Percentiles rank a stretch among this genome's conserved stretches.
Evolutionary conservation across 129 eudicot genomes (phyloP).

Genomic region (Saposhnikovia divaricata): DNA sequence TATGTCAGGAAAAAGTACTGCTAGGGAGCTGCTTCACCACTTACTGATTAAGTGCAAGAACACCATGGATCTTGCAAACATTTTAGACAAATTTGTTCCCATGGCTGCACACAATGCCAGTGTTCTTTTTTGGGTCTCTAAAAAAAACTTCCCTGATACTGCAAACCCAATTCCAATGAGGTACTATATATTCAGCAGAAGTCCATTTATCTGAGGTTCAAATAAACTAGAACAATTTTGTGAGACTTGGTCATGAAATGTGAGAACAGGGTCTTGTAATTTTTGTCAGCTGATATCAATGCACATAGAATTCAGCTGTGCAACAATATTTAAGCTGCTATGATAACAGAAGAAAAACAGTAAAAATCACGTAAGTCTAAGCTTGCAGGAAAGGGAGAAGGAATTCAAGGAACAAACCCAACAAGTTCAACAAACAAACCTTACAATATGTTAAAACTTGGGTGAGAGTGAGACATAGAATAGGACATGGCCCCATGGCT

Average conservation of each 20-base stretch:
- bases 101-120: neutral
- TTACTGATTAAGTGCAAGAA: neutral
- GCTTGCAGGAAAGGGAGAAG: neutral
- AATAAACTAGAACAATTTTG: neutral
- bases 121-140: neutral
- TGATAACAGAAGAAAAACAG: no score
- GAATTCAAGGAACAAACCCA: neutral
- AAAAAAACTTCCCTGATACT: neutral
- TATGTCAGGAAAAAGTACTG: neutral
- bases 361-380: no score
- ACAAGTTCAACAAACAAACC: neutral
- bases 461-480: neutral
- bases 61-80: neutral
- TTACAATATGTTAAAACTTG: neutral
- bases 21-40: neutral
- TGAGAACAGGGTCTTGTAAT: neutral
- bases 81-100: neutral
- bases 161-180: no score
- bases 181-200: no score
- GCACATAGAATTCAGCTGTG: no score
- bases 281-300: no score
- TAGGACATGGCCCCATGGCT: neutral
- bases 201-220: neutral
- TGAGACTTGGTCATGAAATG: neutral
- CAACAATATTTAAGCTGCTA: no score